These are phyloP conservation scores for Adenanthera pavonina DNA, from an alignment of 306 rosid species.

Conservation along the genomic window DNA sequence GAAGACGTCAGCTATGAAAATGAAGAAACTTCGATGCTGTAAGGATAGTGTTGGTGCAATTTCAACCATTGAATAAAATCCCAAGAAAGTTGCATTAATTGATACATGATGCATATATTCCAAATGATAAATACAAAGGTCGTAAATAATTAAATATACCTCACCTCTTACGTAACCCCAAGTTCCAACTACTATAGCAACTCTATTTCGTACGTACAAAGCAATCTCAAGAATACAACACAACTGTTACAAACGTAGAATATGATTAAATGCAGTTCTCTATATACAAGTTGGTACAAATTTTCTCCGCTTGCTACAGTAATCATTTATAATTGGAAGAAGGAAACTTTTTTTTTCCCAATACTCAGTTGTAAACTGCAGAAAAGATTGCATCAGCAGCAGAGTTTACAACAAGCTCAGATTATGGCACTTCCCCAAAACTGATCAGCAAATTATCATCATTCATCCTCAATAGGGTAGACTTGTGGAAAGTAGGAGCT, in stretches of 20 bases:
- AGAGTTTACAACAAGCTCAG: slow-evolving; percentile 31
- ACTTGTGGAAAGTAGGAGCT: not conserved
- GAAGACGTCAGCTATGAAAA: not conserved
- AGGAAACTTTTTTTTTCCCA: not conserved
- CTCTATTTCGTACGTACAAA: not conserved
- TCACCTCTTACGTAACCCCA: slow-evolving; percentile 15
- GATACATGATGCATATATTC: not conserved
- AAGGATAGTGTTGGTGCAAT: not conserved
- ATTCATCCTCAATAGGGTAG: not conserved
- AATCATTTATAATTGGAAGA: slow-evolving; percentile 19
- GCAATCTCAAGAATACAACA: not conserved
- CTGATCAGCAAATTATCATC: not conserved
- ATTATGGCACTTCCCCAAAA: slow-evolving; percentile 19
- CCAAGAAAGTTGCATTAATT: not conserved
- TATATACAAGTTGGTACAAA: slow-evolving; percentile 1
- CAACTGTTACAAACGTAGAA: slow-evolving; percentile 13
- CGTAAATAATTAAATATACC: not conserved
- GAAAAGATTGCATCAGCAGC: slow-evolving; percentile 7
- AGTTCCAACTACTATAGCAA: not conserved
- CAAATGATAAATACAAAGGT: not conserved
- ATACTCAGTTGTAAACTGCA: not conserved
- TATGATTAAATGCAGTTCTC: slow-evolving; percentile 23
- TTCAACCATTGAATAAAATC: not conserved
- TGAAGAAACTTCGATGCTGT: not conserved
- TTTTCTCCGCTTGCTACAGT: not conserved